These are phyloP conservation scores for Penicillium roqueforti DNA, from an alignment of 495 filamentous ascomycete genomes.

Conservation along the genomic window DNA sequence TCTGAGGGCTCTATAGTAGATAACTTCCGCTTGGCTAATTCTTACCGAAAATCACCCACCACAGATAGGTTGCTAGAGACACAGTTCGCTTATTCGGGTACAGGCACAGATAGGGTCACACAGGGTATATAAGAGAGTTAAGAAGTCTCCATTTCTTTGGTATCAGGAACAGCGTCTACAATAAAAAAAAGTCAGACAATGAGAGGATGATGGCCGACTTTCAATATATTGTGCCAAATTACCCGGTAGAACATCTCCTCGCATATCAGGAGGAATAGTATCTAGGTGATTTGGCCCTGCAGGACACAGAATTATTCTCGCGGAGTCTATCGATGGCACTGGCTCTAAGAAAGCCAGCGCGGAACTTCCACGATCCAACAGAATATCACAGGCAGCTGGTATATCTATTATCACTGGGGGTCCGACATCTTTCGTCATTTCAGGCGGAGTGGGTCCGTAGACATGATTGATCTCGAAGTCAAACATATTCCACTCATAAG, in stretches of 20 bases:
- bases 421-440: slow-evolving; percentile 6
- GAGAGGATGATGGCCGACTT: slow-evolving; percentile 10
- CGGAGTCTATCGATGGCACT: background rate
- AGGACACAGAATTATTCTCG: background rate
- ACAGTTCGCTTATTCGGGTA: slow-evolving; percentile 9
- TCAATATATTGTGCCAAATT: background rate
- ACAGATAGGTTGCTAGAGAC: slow-evolving; percentile 7
- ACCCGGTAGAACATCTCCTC: slow-evolving; percentile 10
- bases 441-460: background rate
- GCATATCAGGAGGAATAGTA: slow-evolving; percentile 2
- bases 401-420: background rate
- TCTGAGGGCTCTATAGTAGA: slow-evolving; percentile 3
- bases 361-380: background rate
- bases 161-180: slow-evolving; percentile 7
- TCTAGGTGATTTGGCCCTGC: slow-evolving; percentile 3
- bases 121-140: background rate
- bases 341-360: background rate
- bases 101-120: slow-evolving; percentile 3
- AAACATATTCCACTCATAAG: slow-evolving; percentile 12
- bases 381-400: background rate
- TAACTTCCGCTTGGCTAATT: slow-evolving; percentile 9
- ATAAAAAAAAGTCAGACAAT: slow-evolving; percentile 10
- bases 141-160: slow-evolving; percentile 7
- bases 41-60: slow-evolving; percentile 7
- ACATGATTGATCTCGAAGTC: slow-evolving; percentile 10